Evolutionary conservation across 257 asterid genomes (phyloP), one percentile per base, ranked within the genome.

Genomic region (Solanum sejunctum): DNA sequence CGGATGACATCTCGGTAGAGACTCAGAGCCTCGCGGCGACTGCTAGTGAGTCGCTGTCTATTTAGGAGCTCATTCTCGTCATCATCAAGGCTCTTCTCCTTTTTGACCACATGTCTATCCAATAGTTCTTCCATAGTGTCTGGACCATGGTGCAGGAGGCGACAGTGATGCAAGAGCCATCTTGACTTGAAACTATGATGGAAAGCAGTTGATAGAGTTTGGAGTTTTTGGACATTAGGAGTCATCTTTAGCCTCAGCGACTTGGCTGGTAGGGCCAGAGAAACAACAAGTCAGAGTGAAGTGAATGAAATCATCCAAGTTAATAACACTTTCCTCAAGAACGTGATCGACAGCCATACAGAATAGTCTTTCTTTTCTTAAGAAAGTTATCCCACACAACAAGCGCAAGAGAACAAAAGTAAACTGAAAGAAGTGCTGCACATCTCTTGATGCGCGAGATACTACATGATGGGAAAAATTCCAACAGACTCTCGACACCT

Each of bases 41-140:
- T 89, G 90, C 94, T 92, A 81, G 97, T 93, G 89, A 96, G 96
- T 47, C 93, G 92, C 60, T 88, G 97, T 84, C 93, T 93, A 52
- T 88, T 86, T 72, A 91, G 80, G 51, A 89, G 58, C 75, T 93
- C 98, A 51, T 87, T 91, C 80, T 95, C 94, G 49, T 95, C 98
- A 73, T 91, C 93, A 80, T 89, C 85, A 67, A 89, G 89, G 84
- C 69, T 93, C 12, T 87, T 90, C 39, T 88, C 93, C 58, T 84
- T 82, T 87, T 95, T 94, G 8, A 86, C 94, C 6, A 95, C 69
- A 87, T 96, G 99, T 69, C 98, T 88, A 9, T 95, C 99, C 60
- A 96, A 84, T 80, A 96, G 93, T 88, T 97, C 99, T 82, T 95
- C 99, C 57, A 97, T 83, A 3, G 98, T 95, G 81, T 94, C 99